phyloP scores from a whole-genome alignment of 1,284 basidiomycete genomes.

The Trichosporon sp. region DNA sequence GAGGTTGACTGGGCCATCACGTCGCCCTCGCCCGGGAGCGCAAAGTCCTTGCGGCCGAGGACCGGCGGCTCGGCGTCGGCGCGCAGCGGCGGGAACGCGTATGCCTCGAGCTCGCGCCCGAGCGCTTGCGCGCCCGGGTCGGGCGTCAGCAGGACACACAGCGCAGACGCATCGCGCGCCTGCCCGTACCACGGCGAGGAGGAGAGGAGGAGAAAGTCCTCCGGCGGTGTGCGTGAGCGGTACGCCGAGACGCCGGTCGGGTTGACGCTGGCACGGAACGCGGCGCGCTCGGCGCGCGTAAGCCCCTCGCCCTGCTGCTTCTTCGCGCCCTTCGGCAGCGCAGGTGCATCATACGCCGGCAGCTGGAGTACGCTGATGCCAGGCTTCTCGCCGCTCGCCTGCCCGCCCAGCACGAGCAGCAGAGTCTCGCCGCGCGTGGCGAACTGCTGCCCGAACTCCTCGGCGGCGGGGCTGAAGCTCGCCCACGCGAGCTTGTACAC shows the following conservation, averaged over 20 bases:
- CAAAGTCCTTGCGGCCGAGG: slow-evolving; percentile 45
- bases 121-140: slow-evolving; percentile 38
- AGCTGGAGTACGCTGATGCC: slow-evolving; percentile 69
- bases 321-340: slow-evolving; percentile 16
- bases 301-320: slow-evolving; percentile 44
- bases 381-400: slow-evolving; percentile 56
- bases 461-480: slow-evolving; percentile 52
- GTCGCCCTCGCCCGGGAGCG: slow-evolving; percentile 41
- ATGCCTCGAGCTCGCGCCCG: slow-evolving; percentile 48
- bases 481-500: slow-evolving; percentile 88
- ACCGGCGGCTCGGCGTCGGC: slow-evolving; percentile 36
- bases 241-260: slow-evolving; percentile 62
- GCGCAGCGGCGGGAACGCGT: slow-evolving; percentile 51
- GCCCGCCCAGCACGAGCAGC: slow-evolving; percentile 74
- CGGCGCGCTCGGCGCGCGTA: slow-evolving; percentile 58
- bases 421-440: slow-evolving; percentile 61
- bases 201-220: slow-evolving; percentile 72
- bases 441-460: slow-evolving; percentile 52
- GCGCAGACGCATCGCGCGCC: slow-evolving; percentile 64
- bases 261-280: slow-evolving; percentile 61
- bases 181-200: slow-evolving; percentile 67
- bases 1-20: slow-evolving; percentile 44
- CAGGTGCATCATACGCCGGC: slow-evolving; percentile 63
- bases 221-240: slow-evolving; percentile 58
- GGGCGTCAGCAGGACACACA: slow-evolving; percentile 54